Conservation (phyloP, 176 grass and related monocot genomes). For the Musa acuminata region DNA sequence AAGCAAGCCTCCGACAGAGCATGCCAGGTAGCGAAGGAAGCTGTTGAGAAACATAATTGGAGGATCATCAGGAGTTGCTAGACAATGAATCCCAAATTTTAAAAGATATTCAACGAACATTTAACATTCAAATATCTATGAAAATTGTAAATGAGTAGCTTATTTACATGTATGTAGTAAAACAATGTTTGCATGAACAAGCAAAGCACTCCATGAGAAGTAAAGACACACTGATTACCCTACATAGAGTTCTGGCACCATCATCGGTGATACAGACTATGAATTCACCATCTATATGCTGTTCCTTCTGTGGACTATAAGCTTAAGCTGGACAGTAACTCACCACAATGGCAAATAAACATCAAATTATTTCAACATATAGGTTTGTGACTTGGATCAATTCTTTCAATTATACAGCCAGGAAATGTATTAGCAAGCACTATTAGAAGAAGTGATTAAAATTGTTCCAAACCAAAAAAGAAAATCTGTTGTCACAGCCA, state of each 20-base stretch:
- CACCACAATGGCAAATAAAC: neutral
- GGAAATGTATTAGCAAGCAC: no score
- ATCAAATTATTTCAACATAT: neutral
- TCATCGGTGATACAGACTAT: neutral
- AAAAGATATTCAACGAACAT: neutral
- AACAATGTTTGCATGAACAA: neutral
- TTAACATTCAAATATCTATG: neutral
- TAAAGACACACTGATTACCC: no score
- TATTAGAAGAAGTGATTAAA: no score
- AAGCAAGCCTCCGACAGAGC: constrained; percentile 43
- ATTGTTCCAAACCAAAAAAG: neutral
- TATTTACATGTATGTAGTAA: neutral
- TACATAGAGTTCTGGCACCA: neutral
- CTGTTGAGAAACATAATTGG: constrained; percentile 10
- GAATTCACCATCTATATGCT: neutral
- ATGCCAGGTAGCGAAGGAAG: constrained; percentile 25
- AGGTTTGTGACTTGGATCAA: no score
- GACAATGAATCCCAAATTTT: neutral
- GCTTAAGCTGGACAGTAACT: neutral
- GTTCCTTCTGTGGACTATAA: neutral
- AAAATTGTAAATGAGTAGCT: neutral
- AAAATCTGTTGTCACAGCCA: neutral
- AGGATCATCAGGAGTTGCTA: neutral
- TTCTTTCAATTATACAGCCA: no score
- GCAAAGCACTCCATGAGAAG: neutral